Conservation (phyloP, 352 stramenopile species). For the Globisporangium paddicum region DNA sequence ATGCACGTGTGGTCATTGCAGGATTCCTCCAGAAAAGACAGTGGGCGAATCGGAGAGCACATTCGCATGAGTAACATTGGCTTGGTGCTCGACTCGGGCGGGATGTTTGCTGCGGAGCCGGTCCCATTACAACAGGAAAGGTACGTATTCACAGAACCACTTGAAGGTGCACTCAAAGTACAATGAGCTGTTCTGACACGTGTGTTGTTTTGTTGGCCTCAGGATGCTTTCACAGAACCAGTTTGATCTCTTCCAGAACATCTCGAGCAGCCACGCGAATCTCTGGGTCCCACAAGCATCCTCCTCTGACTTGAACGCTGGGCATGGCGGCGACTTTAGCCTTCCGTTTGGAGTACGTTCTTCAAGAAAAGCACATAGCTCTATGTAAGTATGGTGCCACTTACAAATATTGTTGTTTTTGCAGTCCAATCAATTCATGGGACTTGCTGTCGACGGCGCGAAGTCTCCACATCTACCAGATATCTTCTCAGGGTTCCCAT, state of each 20-base stretch:
- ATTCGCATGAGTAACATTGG: constrained; percentile 49
- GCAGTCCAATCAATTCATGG: constrained; percentile 9
- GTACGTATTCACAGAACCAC: constrained; percentile 20
- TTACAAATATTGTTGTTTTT: neutral
- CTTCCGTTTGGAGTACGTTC: constrained; percentile 1
- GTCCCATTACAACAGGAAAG: constrained; percentile 27
- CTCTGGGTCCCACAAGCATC: constrained; percentile 11
- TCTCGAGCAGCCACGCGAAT: neutral
- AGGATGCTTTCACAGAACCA: constrained; percentile 12
- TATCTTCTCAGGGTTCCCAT: constrained; percentile 6
- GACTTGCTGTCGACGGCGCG: constrained; percentile 1
- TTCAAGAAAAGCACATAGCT: neutral
- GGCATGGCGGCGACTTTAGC: neutral
- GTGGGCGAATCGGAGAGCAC: constrained; percentile 38
- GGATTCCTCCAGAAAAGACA: neutral
- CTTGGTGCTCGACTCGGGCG: constrained; percentile 29
- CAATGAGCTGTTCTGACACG: neutral
- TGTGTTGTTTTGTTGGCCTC: neutral
- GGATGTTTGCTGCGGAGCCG: constrained; percentile 29
- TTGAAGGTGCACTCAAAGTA: neutral
- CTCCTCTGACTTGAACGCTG: neutral
- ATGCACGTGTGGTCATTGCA: neutral
- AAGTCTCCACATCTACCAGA: constrained; percentile 4
- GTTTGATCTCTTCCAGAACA: constrained; percentile 11
- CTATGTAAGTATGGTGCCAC: neutral